A percentile compares a stretch with the other conserved stretches of the same genome.
These are phyloP conservation scores for Periglandula ipomoeae DNA, from an alignment of 2,329 filamentous ascomycete genomes.

Conservation along the genomic window DNA sequence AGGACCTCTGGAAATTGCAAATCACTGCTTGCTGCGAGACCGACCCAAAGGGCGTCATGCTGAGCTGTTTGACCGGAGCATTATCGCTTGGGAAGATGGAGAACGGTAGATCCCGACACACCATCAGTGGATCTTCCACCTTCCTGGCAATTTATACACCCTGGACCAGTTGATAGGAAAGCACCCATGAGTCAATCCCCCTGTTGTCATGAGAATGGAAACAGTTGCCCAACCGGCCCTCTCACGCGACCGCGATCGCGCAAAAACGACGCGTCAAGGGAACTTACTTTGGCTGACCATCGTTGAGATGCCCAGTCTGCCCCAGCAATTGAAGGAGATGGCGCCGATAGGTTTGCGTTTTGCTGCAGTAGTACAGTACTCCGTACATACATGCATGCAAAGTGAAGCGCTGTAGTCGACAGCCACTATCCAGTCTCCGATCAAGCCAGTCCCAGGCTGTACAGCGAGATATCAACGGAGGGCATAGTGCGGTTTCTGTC, in stretches of 20 bases:
- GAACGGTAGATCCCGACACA: constrained; percentile 1
- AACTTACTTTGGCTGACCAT: too few relatives aligned
- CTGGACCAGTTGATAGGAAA: not conserved
- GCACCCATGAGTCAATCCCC: not conserved
- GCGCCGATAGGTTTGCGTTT: too few relatives aligned
- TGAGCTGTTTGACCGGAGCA: not conserved
- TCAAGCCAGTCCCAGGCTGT: too few relatives aligned
- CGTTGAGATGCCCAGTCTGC: too few relatives aligned
- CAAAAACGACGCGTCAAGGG: too few relatives aligned
- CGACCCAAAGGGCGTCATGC: not conserved
- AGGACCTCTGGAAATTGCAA: not conserved
- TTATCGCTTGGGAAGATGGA: not conserved
- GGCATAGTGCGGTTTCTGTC: too few relatives aligned
- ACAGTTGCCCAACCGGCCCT: not conserved
- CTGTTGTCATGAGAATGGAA: not conserved
- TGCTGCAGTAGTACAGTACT: too few relatives aligned
- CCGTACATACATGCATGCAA: too few relatives aligned
- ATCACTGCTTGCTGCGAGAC: not conserved
- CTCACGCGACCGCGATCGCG: constrained; percentile 1
- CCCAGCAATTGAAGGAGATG: too few relatives aligned
- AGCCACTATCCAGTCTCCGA: too few relatives aligned
- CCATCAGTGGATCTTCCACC: not conserved
- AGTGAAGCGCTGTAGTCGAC: too few relatives aligned
- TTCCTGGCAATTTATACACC: constrained; percentile 1
- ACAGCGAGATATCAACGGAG: too few relatives aligned